These are phyloP conservation scores for Trypanosoma boissoni DNA, from an alignment of 208 protist genomes.

Conservation along the genomic window DNA sequence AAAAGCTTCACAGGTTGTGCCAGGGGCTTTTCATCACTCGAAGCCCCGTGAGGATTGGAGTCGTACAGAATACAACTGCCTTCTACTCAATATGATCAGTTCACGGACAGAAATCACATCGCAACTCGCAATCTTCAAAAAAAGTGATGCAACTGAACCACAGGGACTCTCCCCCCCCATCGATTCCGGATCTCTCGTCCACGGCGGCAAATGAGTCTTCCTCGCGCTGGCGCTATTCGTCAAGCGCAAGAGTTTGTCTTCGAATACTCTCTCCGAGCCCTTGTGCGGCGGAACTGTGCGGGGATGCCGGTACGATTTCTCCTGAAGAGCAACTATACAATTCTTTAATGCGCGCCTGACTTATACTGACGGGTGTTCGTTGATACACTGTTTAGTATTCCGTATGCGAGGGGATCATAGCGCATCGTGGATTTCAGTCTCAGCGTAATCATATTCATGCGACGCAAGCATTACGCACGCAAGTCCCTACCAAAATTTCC, in stretches of 20 bases:
- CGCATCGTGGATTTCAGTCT: conserved; percentile 86
- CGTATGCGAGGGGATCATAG: conserved; percentile 73
- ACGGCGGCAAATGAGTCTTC: conserved; percentile 14
- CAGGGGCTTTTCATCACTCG: too few relatives aligned
- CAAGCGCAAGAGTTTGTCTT: neutral
- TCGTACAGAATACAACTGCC: too few relatives aligned
- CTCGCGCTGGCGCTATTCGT: conserved; percentile 14
- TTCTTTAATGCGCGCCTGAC: conserved; percentile 83
- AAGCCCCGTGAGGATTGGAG: too few relatives aligned
- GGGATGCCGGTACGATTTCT: conserved; percentile 26
- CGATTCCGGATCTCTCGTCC: conserved; percentile 5
- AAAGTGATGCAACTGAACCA: too few relatives aligned
- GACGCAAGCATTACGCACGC: conserved; percentile 87
- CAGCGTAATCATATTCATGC: conserved; percentile 36
- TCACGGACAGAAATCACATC: too few relatives aligned
- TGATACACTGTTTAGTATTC: conserved; percentile 86
- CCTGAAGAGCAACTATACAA: conserved; percentile 44
- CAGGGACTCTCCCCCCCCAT: too few relatives aligned
- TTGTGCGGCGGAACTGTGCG: neutral
- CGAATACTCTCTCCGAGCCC: conserved; percentile 1
- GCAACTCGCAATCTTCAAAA: too few relatives aligned
- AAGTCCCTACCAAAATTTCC: conserved; percentile 83
- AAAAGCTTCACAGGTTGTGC: too few relatives aligned
- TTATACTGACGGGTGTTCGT: conserved; percentile 78
- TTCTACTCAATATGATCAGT: too few relatives aligned